phyloP scores from a whole-genome alignment of 352 stramenopile species.

The Globisporangium middletonii region DNA sequence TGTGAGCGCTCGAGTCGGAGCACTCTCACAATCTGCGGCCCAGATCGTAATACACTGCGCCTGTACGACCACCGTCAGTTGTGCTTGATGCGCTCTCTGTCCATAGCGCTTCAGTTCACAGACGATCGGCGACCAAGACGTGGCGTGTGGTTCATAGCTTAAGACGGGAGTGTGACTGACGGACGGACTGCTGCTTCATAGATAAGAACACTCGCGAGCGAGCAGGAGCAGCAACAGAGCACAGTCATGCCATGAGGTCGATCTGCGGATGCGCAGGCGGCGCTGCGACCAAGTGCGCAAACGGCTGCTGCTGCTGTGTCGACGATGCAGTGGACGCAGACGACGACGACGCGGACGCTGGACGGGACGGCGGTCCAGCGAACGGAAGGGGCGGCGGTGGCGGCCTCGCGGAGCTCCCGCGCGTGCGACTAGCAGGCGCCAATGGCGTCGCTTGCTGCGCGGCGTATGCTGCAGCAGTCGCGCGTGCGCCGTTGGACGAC shows the following conservation, averaged over 20 bases:
- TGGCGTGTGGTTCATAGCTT: too few relatives aligned
- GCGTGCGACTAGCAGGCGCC: not conserved
- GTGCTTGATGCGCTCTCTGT: too few relatives aligned
- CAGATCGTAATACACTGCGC: too few relatives aligned
- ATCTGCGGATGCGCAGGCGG: slow-evolving; percentile 4
- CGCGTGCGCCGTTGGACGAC: not conserved
- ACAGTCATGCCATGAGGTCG: slow-evolving; percentile 10
- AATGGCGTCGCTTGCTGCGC: not conserved
- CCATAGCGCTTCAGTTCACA: too few relatives aligned
- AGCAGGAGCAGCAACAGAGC: not conserved
- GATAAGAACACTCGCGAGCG: not conserved
- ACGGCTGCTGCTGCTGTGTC: slow-evolving; percentile 1
- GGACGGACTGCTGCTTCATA: not conserved
- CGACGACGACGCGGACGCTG: not conserved
- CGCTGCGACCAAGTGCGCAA: slow-evolving; percentile 6
- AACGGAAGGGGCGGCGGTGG: not conserved
- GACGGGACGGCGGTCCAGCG: not conserved
- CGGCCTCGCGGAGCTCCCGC: not conserved
- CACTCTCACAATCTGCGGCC: not conserved
- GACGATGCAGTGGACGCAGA: not conserved
- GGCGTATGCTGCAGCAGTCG: not conserved
- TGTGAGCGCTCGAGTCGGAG: slow-evolving; percentile 22
- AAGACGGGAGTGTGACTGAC: too few relatives aligned
- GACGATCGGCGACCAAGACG: too few relatives aligned
- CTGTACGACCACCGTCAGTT: too few relatives aligned